Conservation (phyloP, 1,139 yeast genomes). For the Eremothecium cymbalariae region DNA sequence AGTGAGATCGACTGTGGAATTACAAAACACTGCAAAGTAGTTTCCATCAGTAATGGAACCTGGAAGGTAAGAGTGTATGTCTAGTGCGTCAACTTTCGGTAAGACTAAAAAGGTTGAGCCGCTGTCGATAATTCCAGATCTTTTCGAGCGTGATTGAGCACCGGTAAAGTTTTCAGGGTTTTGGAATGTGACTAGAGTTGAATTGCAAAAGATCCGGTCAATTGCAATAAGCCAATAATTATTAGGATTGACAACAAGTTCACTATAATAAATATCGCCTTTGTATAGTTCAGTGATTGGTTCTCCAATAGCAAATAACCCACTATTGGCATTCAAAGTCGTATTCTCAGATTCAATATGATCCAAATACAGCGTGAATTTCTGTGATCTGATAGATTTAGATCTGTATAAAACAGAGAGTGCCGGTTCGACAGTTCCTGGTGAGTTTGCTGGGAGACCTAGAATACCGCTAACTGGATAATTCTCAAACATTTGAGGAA, state of each 20-base stretch:
- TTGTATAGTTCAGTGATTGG: slow-evolving; percentile 35
- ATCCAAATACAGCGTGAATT: slow-evolving; percentile 40
- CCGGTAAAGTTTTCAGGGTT: slow-evolving; percentile 18
- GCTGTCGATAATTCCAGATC: slow-evolving; percentile 52
- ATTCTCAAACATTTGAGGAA: slow-evolving; percentile 46
- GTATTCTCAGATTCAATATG: slow-evolving; percentile 27
- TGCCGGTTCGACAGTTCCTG: slow-evolving; percentile 34
- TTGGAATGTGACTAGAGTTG: no score
- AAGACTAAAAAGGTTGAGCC: slow-evolving; percentile 59
- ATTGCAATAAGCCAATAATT: slow-evolving; percentile 50
- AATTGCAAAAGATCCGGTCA: no score
- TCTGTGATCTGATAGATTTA: slow-evolving; percentile 32
- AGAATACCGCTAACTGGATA: slow-evolving; percentile 54
- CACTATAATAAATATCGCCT: slow-evolving; percentile 39
- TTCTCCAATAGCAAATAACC: slow-evolving; percentile 42
- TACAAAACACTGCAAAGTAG: slow-evolving; percentile 55
- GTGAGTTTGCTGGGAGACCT: slow-evolving; percentile 44
- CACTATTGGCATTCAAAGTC: slow-evolving; percentile 28
- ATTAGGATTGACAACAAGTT: slow-evolving; percentile 35
- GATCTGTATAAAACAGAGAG: slow-evolving; percentile 36
- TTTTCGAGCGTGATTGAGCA: slow-evolving; percentile 14
- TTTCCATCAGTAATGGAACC: slow-evolving; percentile 46
- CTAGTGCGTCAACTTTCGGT: slow-evolving; percentile 49
- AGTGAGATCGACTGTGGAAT: slow-evolving; percentile 35
- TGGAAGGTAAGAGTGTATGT: slow-evolving; percentile 44